Conservation (phyloP, 805 yeast species). For the Starmerella bombicola region DNA sequence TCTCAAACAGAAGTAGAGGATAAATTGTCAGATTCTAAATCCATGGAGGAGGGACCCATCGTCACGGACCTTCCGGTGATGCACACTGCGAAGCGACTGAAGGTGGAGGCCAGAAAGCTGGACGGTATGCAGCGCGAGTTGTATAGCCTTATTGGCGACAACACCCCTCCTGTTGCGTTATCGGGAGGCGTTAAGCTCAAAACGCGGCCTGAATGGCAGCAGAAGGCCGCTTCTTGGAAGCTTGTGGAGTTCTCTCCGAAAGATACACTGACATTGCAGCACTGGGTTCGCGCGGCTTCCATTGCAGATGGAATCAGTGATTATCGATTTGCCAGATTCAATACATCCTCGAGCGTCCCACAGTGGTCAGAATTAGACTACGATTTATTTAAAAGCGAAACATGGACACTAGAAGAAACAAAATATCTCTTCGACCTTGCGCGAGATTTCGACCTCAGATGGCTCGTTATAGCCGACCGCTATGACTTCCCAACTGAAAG, state of each 20-base stretch:
- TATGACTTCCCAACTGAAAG: conserved; percentile 33
- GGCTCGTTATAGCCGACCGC: conserved; percentile 57
- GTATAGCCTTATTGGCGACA: conserved; percentile 77
- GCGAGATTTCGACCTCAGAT: conserved; percentile 45
- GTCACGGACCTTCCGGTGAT: conserved; percentile 17
- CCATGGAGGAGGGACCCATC: neutral
- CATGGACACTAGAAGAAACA: conserved; percentile 72
- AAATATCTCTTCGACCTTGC: conserved; percentile 57
- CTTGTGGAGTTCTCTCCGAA: conserved; percentile 44
- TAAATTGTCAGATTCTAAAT: neutral
- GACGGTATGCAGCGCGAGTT: conserved; percentile 83
- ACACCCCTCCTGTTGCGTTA: conserved; percentile 73
- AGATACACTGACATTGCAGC: conserved; percentile 47
- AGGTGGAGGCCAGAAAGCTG: conserved; percentile 25
- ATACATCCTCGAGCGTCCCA: conserved; percentile 58
- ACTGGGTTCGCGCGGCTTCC: conserved; percentile 57
- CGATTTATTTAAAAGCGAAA: conserved; percentile 34
- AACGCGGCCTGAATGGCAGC: conserved; percentile 46
- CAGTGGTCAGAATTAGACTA: conserved; percentile 52
- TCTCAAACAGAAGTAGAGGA: neutral
- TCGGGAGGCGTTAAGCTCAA: conserved; percentile 41
- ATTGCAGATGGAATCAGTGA: conserved; percentile 32
- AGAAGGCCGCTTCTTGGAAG: conserved; percentile 75
- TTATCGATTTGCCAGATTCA: conserved; percentile 59
- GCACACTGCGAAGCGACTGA: conserved; percentile 25